These are phyloP conservation scores for Penicillium sp. DNA, from an alignment of 2,329 filamentous ascomycete species.

Conservation along the genomic window DNA sequence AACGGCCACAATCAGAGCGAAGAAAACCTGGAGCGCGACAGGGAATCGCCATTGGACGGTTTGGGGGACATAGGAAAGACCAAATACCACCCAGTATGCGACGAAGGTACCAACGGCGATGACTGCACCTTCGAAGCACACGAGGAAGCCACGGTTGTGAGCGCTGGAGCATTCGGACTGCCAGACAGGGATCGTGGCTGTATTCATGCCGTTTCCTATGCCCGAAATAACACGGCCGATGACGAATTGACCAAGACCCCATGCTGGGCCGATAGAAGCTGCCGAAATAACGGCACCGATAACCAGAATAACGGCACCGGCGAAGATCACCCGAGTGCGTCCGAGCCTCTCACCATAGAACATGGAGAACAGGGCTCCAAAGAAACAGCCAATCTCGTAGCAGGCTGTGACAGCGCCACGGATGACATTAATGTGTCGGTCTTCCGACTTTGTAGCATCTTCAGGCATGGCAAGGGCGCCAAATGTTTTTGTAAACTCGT, in stretches of 20 bases:
- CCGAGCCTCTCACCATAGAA: slow-evolving; percentile 32
- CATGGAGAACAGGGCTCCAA: slow-evolving; percentile 34
- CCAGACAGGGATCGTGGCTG: slow-evolving; percentile 42
- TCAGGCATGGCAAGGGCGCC: slow-evolving; percentile 10
- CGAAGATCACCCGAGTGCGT: slow-evolving; percentile 48
- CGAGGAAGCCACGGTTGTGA: slow-evolving; percentile 36
- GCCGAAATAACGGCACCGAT: slow-evolving; percentile 34
- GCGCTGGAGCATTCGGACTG: slow-evolving; percentile 39
- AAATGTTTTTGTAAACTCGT: slow-evolving; percentile 19
- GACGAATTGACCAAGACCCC: slow-evolving; percentile 44
- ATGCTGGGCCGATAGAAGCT: slow-evolving; percentile 21
- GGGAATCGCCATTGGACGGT: slow-evolving; percentile 47
- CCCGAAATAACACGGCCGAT: slow-evolving; percentile 40
- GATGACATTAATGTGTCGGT: slow-evolving; percentile 36
- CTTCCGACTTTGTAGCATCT: slow-evolving; percentile 31
- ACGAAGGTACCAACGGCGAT: slow-evolving; percentile 36
- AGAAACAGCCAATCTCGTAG: slow-evolving; percentile 51
- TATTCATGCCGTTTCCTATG: slow-evolving; percentile 39
- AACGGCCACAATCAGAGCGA: slow-evolving; percentile 31
- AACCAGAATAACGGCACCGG: slow-evolving; percentile 52
- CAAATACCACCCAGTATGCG: slow-evolving; percentile 39
- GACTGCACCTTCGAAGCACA: slow-evolving; percentile 36
- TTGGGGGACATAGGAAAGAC: slow-evolving; percentile 34
- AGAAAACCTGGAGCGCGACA: slow-evolving; percentile 49
- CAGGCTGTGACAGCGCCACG: slow-evolving; percentile 52